A percentile compares a stretch with the other conserved stretches of the same genome.
Evolutionary conservation across 1,139 yeast species (phyloP).

Genomic region (Geotrichum klebahnii): DNA sequence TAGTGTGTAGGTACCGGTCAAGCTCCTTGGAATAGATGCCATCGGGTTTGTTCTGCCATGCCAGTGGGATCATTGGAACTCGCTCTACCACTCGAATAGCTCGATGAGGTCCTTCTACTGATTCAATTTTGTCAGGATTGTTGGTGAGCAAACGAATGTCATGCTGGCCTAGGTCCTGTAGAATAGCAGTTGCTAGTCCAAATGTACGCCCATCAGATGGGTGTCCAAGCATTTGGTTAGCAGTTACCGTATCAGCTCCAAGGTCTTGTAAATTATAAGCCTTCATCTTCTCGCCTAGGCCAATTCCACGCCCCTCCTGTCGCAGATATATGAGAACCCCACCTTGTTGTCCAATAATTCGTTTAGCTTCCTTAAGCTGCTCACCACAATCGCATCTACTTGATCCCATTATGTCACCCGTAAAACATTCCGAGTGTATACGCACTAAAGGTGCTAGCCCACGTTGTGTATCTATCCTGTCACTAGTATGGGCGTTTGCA

Average conservation of each 20-base stretch:
- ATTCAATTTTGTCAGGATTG: conserved; percentile 92
- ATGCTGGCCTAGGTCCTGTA: conserved; percentile 71
- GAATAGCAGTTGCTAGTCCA: conserved; percentile 87
- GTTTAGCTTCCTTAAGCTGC: conserved; percentile 96
- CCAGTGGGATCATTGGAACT: conserved; percentile 93
- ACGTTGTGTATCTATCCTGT: not conserved
- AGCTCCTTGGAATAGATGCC: conserved; percentile 84
- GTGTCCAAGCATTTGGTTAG: conserved; percentile 84
- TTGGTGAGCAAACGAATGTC: conserved; percentile 80
- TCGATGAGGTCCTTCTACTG: conserved; percentile 80
- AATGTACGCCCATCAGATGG: conserved; percentile 96
- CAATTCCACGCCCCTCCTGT: conserved; percentile 98
- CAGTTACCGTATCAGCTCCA: conserved; percentile 98
- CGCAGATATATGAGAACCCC: conserved; percentile 94
- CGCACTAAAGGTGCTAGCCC: conserved; percentile 53
- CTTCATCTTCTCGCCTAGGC: conserved; percentile 91
- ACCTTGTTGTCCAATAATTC: conserved; percentile 80
- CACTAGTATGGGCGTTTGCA: conserved; percentile 9
- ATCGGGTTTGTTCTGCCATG: conserved; percentile 63
- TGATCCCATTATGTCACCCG: conserved; percentile 98
- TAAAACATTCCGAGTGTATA: conserved; percentile 95
- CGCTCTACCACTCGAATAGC: conserved; percentile 72
- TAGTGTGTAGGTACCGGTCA: conserved; percentile 87
- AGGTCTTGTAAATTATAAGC: conserved; percentile 95
- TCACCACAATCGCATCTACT: conserved; percentile 99